A percentile compares a stretch with the other conserved stretches of the same genome.
phyloP scores from a whole-genome alignment of 441 rosid species.

The Cnidoscolus chayamansa region DNA sequence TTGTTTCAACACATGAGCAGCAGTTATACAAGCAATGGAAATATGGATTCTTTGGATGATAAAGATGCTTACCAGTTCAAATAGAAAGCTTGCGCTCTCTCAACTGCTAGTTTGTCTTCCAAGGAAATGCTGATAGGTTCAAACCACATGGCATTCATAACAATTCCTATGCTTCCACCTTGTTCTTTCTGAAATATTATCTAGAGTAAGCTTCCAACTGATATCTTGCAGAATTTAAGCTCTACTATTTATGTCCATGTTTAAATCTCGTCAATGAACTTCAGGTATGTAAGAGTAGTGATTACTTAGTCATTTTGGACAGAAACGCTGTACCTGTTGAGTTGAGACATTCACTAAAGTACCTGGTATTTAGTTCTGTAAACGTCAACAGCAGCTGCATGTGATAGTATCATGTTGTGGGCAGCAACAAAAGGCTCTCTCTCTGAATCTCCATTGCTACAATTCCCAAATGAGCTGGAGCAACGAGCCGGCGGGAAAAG shows the following conservation, averaged over 20 bases:
- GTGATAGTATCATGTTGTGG: conserved; percentile 69
- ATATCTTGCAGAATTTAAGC: background rate
- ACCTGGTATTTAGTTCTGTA: conserved; percentile 68
- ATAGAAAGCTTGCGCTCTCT: conserved; percentile 56
- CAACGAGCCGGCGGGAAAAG: conserved; percentile 56
- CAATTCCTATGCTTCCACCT: conserved; percentile 61
- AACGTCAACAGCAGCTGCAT: conserved; percentile 48
- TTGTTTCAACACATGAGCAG: background rate
- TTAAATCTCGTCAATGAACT: background rate
- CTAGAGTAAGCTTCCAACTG: background rate
- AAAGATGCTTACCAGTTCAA: conserved; percentile 44
- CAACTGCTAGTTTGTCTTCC: conserved; percentile 49
- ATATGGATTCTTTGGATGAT: background rate
- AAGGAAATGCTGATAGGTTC: conserved; percentile 58
- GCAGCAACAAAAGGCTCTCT: conserved; percentile 65
- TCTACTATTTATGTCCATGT: background rate
- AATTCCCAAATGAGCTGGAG: conserved; percentile 55
- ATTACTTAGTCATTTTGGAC: background rate
- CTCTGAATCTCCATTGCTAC: conserved; percentile 58
- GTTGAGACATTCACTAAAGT: background rate
- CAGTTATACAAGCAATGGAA: background rate
- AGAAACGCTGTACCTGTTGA: too few species aligned
- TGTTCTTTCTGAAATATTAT: conserved; percentile 42
- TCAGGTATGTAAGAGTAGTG: background rate
- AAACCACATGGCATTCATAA: conserved; percentile 47